Evolutionary conservation across 805 yeast species (phyloP).

Genomic region (Sugiyamaella valdiviana): DNA sequence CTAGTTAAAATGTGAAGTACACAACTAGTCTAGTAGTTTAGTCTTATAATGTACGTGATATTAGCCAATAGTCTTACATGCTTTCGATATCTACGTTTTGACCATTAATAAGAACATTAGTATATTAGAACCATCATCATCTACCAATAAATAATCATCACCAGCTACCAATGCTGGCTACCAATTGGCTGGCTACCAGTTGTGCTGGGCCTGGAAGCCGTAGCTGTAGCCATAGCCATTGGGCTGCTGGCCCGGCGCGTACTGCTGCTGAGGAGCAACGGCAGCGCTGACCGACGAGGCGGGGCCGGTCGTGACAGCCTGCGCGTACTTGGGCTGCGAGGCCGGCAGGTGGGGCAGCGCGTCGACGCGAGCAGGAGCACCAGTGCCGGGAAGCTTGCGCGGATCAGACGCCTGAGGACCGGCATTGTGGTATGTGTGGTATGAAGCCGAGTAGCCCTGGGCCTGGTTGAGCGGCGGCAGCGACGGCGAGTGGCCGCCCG

Average conservation of each 20-base stretch:
- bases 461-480: constrained; percentile 16
- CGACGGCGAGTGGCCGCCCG: constrained; percentile 10
- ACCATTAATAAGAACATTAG: no score
- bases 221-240: neutral
- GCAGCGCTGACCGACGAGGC: neutral
- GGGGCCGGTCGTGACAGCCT: neutral
- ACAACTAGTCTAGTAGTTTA: no score
- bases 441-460: constrained; percentile 13
- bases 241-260: neutral
- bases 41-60: no score
- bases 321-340: neutral
- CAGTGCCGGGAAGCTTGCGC: constrained; percentile 14
- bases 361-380: neutral
- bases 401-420: constrained; percentile 16
- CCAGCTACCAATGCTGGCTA: neutral
- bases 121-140: neutral
- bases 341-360: neutral
- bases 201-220: neutral
- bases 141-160: neutral
- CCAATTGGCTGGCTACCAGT: neutral
- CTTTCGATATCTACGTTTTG: no score
- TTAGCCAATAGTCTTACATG: no score
- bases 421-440: constrained; percentile 5
- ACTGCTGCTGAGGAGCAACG: neutral
- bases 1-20: no score